Base-by-base conservation (phyloP, 139 green algal genomes). In the Chlamydomonas sphaeroides region DNA sequence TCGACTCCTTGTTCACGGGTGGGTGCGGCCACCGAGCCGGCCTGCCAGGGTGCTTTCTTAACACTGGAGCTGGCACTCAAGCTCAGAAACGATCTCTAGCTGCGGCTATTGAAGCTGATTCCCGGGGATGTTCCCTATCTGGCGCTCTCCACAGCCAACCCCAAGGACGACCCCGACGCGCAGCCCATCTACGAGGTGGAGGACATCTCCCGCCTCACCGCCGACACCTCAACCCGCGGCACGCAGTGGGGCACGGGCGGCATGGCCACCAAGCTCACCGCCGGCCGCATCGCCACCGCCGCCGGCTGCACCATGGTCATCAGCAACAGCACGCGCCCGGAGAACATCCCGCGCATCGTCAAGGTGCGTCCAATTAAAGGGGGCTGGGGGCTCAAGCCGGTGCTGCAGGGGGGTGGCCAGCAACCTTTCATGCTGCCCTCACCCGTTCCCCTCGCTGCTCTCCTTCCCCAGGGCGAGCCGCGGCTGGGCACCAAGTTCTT, bases 221-320 rank as follows among this genome's bases (percentile, higher is more conserved):
- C 82, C 38, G 92, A 96, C 89, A 96, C 92, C 45, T 88, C 61
- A 59, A 92, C 83, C 3, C 61, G 65, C 42, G 93, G 94, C 56
- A 97, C 92, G 23, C 89, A 96, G 88, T 98, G 94, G 92, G 96
- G 96, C 67, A 98, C 96, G 1, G 96, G 96, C 4, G 96, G 96
- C 70, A 98, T 98, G 96, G 91, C 90, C 36, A 98, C 96, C 62
- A 98, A 98, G 90, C 90, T 98, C 25, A 98, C 96, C 14, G 96
- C 96, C 25, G 96, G 95, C 14, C 91, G 94, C 65, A 96, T 98
- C 66, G 96, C 95, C 38, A 95, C 92, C 18, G 94, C 96, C 2
- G 96, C 94, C 0, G 96, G 96, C 39, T 95, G 90, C 85, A 91
- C 90, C 59, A 95, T 94, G 82, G 93, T 89, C 36, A 96, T 97